Percentiles rank a stretch among this genome's conserved stretches.
Evolutionary conservation across 768 basidiomycete genomes (phyloP).

Genomic region (Leccinum sublutescens): DNA sequence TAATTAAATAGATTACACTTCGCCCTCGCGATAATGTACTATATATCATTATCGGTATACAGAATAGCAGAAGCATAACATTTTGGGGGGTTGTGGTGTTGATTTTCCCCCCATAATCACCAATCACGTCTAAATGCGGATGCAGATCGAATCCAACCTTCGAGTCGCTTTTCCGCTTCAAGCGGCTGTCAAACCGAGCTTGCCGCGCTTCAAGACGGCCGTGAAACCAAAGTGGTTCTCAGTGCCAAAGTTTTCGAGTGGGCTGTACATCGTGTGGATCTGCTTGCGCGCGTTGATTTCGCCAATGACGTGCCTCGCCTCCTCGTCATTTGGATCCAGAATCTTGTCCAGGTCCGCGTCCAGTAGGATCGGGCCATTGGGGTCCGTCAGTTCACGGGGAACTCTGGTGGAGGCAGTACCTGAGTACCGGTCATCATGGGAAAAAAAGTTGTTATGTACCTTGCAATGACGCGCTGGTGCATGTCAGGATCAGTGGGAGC

Average conservation of each 20-base stretch:
- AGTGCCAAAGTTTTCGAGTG: conserved; percentile 8
- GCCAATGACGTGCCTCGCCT: conserved; percentile 8
- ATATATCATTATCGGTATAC: too few relatives aligned
- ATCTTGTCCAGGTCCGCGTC: not conserved
- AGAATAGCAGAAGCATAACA: too few relatives aligned
- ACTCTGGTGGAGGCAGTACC: not conserved
- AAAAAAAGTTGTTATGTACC: not conserved
- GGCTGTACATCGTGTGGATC: conserved; percentile 15
- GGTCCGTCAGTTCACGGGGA: not conserved
- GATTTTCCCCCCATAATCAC: not conserved
- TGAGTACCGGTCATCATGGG: not conserved
- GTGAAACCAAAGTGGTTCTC: conserved; percentile 15
- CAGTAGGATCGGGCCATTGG: not conserved
- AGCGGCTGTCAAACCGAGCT: not conserved
- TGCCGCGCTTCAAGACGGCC: conserved; percentile 5
- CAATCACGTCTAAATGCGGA: not conserved
- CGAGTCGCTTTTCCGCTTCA: not conserved
- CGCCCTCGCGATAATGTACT: too few relatives aligned
- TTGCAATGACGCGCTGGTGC: not conserved
- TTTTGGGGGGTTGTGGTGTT: too few relatives aligned
- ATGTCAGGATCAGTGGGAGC: conserved; percentile 7
- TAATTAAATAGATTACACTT: too few relatives aligned
- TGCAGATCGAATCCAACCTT: not conserved
- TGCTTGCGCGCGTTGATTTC: conserved; percentile 19
- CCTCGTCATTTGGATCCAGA: conserved; percentile 5